Base-by-base conservation (phyloP, 225 moss, liverwort and hornwort genomes). In the Bryum argenteum region DNA sequence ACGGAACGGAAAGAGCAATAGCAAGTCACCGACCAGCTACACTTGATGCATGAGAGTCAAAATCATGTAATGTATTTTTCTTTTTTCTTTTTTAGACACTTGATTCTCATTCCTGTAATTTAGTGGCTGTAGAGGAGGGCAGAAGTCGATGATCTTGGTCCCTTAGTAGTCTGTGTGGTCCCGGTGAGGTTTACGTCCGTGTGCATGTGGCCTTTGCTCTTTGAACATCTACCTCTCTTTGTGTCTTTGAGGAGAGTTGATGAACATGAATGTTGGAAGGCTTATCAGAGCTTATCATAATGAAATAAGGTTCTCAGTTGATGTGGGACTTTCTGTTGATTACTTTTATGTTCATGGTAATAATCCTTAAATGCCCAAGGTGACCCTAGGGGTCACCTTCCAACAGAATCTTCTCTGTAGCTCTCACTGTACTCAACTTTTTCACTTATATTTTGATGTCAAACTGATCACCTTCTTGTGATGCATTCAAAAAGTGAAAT, bases 1-100 rank as follows among this genome's bases (percentile, higher is more conserved):
- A 33, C 72, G 43, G 78, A 72, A 65, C 60, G 75, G 54, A 85
- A 85, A 67, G 72, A 77, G 79, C 77, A 85, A 71, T 82, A 85
- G 71, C 45, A 65, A 45, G 16, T 47, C 51, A 48, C 74, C 44
- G 21, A 55, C 17, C 42, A 65, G 63, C 65, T 68, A 70, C 65
- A 67, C 19, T 60, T 39, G 26, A 73, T 61, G 53, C 74, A 59
- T 71, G 73, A 69, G 72, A 64, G 52, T 70, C 67, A 44, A 26
- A 64, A 28, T 58, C 52, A 39, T 77, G 82, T 82, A 71, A 63
- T 74, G 71, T 77, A 82, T 70, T 65, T 26, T 56, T 47, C 4
- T 61, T 76, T 67, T 19, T 53, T 50, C 61, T 14, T 18, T 54
- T 54, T 48, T 28, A 55, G 68, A 33, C 22, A 44, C 63, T 50